Percentiles rank a stretch among this genome's conserved stretches.
phyloP scores from a whole-genome alignment of 1,284 basidiomycete genomes.

The Agroathelia rolfsii region DNA sequence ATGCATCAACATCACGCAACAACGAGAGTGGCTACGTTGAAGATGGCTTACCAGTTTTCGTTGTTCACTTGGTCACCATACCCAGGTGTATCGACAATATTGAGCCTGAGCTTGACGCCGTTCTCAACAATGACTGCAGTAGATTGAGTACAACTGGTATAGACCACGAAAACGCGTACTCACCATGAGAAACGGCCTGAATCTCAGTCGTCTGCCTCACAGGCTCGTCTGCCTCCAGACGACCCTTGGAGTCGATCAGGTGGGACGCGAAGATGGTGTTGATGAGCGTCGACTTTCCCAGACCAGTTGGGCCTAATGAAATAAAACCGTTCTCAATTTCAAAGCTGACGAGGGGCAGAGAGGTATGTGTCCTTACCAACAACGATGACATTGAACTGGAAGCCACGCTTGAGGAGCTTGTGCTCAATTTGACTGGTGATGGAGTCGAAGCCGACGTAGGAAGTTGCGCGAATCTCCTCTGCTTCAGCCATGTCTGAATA shows the following conservation, averaged over 20 bases:
- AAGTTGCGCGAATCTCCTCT: constrained; percentile 79
- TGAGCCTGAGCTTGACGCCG: constrained; percentile 87
- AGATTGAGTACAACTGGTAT: constrained; percentile 3
- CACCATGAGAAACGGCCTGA: constrained; percentile 89
- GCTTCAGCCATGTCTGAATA: constrained; percentile 29
- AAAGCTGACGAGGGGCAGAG: constrained; percentile 1
- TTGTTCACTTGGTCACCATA: constrained; percentile 99
- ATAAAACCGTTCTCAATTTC: not conserved
- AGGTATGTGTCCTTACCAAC: constrained; percentile 65
- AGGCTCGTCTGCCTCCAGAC: constrained; percentile 78
- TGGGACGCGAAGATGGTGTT: constrained; percentile 99
- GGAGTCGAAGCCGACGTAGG: constrained; percentile 91
- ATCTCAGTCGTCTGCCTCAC: constrained; percentile 95
- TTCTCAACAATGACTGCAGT: constrained; percentile 87
- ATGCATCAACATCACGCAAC: not conserved
- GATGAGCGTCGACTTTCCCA: constrained; percentile 97
- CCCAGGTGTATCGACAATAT: constrained; percentile 98
- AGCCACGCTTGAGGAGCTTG: constrained; percentile 97
- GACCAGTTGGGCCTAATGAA: constrained; percentile 83
- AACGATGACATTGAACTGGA: constrained; percentile 97
- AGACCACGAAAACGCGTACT: constrained; percentile 20
- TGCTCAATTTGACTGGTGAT: constrained; percentile 98
- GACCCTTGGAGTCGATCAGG: constrained; percentile 95
- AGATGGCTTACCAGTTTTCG: constrained; percentile 76
- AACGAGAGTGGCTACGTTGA: constrained; percentile 4